These are phyloP conservation scores for Metschnikowia vanudenii DNA, from an alignment of 805 yeast species.

Conservation along the genomic window DNA sequence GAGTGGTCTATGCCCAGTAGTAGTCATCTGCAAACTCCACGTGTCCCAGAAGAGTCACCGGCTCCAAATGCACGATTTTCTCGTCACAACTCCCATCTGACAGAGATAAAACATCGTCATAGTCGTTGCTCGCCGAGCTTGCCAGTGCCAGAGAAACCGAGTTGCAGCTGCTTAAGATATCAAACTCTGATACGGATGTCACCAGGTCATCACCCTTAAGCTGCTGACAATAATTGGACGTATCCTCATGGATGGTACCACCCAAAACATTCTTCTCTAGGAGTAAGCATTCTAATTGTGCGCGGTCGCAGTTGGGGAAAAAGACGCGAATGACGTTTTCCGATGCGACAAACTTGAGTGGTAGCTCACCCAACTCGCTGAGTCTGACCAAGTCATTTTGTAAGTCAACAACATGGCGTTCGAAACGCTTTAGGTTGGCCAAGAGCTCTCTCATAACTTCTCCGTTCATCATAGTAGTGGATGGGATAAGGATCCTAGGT, in stretches of 20 bases:
- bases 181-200: conserved; percentile 17
- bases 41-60: conserved; percentile 12
- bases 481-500: conserved; percentile 30
- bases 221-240: conserved; percentile 7
- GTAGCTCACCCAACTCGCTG: conserved; percentile 65
- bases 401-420: conserved; percentile 42
- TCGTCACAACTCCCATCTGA: conserved; percentile 5
- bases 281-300: conserved; percentile 54
- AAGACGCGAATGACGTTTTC: conserved; percentile 47
- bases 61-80: conserved; percentile 14
- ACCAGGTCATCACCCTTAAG: conserved; percentile 10
- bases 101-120: conserved; percentile 17
- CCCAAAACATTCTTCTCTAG: conserved; percentile 57
- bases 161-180: conserved; percentile 20
- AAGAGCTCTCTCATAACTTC: conserved; percentile 28
- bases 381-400: conserved; percentile 43
- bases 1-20: conserved; percentile 14
- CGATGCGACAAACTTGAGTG: conserved; percentile 47
- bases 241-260: conserved; percentile 49
- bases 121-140: conserved; percentile 1
- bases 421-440: conserved; percentile 26
- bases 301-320: conserved; percentile 69
- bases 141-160: conserved; percentile 18
- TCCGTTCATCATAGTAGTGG: conserved; percentile 31
- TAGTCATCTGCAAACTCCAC: conserved; percentile 19